Evolutionary conservation across 1,139 yeast species (phyloP), one percentile per base, ranked within the genome.

Genomic region (Trichomonascaceae sp.): DNA sequence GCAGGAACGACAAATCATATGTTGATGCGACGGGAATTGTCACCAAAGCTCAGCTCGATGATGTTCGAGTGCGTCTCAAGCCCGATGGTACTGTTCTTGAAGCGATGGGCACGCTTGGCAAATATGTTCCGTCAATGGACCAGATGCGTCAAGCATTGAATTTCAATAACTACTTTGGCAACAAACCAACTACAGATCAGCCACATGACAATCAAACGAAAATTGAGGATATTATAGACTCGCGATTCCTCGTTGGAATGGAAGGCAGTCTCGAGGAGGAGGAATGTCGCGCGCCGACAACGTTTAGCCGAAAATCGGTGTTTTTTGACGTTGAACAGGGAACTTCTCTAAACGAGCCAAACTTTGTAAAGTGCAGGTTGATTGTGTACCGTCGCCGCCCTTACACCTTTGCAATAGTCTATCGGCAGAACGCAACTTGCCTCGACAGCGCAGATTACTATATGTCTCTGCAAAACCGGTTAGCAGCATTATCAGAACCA

Each of bases 1-100:
- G 47, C 29, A 38, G 41, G 26, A 46, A 46, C 28, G 45, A 43
- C 20, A 36, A 42, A 6, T 42, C 52, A 5, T 51, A 42, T 27
- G 28, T 43, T 8, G 54, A 51, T 26, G 43, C 46, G 2, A 42
- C 51, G 4, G 54, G 54, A 23, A 48, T 46, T 35, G 50, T 47
- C 4, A 47, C 47, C n/a, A n/a, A n/a, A n/a, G n/a, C n/a, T n/a
- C n/a, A n/a, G n/a, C n/a, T n/a, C n/a, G n/a, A n/a, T n/a, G n/a
- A n/a, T n/a, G n/a, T n/a, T n/a, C n/a, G n/a, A n/a, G n/a, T n/a
- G n/a, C n/a, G n/a, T n/a, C n/a, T n/a, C n/a, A n/a, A n/a, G n/a
- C n/a, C n/a, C n/a, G n/a, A n/a, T n/a, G n/a, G n/a, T n/a, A n/a
- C n/a, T n/a, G n/a, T n/a, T n/a, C n/a, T n/a, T n/a, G n/a, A n/a